Evolutionary conservation across 2,329 filamentous ascomycete genomes (phyloP).

Genomic region (Raffaelea arxii): DNA sequence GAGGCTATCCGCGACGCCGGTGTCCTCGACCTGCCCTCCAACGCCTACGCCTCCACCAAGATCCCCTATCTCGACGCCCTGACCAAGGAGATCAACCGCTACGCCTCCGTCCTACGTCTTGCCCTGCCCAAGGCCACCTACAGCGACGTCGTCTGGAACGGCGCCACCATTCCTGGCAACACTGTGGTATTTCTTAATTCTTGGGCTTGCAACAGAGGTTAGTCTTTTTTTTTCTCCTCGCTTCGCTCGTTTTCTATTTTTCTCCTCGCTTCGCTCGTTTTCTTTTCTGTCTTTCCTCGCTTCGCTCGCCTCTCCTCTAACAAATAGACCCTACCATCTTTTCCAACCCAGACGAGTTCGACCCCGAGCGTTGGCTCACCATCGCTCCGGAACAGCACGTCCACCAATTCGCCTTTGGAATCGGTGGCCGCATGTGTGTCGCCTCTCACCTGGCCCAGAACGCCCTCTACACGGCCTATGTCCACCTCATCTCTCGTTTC

Average conservation of each 20-base stretch:
- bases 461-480: neutral
- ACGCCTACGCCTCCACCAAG: neutral
- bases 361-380: neutral
- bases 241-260: neutral
- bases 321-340: neutral
- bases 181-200: neutral
- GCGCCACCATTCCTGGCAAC: neutral
- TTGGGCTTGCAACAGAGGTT: neutral
- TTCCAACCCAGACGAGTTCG: neutral
- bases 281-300: neutral
- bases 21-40: neutral
- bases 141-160: neutral
- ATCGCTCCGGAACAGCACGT: neutral
- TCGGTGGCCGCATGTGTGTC: neutral
- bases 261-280: neutral
- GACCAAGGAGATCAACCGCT: neutral
- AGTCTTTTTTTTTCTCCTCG: neutral
- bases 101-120: neutral
- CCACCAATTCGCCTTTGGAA: neutral
- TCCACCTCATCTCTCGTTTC: neutral
- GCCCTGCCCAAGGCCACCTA: neutral
- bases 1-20: slow-evolving; percentile 48
- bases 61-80: neutral
- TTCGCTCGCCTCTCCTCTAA: neutral
- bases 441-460: neutral